Conservation (phyloP, 495 filamentous ascomycete genomes). For the Margaritispora aquatica region DNA sequence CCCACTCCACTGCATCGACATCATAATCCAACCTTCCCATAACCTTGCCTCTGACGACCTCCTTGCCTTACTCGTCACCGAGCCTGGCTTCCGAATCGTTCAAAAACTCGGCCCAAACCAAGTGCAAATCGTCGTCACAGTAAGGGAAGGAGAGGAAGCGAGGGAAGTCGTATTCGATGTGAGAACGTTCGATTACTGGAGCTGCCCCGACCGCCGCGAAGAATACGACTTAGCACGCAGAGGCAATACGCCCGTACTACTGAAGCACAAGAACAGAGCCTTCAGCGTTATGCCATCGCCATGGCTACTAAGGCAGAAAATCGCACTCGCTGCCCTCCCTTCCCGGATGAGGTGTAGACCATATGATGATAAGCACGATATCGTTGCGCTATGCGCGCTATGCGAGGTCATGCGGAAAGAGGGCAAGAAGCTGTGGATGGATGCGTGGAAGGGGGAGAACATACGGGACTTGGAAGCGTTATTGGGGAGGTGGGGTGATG, state of each 20-base stretch:
- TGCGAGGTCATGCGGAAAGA: not conserved
- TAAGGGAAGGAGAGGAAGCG: no score
- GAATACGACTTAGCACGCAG: no score
- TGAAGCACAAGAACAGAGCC: no score
- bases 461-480: not conserved
- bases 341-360: not conserved
- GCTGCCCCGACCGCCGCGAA: no score
- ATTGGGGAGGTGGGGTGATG: no score
- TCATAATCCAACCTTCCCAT: not conserved
- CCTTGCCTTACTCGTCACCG: no score
- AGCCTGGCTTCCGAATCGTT: no score
- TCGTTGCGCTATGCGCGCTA: conserved; percentile 1
- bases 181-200: no score
- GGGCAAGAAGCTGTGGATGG: not conserved
- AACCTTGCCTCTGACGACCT: not conserved
- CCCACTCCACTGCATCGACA: not conserved
- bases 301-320: conserved; percentile 2
- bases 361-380: not conserved
- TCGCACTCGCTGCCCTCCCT: not conserved
- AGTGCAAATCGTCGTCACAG: no score
- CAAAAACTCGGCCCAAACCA: no score
- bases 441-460: not conserved
- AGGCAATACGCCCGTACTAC: no score
- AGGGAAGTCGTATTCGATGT: no score
- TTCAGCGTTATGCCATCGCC: not conserved